phyloP scores from a whole-genome alignment of 202 grass and related monocot species.

The Zoysia matrella region DNA sequence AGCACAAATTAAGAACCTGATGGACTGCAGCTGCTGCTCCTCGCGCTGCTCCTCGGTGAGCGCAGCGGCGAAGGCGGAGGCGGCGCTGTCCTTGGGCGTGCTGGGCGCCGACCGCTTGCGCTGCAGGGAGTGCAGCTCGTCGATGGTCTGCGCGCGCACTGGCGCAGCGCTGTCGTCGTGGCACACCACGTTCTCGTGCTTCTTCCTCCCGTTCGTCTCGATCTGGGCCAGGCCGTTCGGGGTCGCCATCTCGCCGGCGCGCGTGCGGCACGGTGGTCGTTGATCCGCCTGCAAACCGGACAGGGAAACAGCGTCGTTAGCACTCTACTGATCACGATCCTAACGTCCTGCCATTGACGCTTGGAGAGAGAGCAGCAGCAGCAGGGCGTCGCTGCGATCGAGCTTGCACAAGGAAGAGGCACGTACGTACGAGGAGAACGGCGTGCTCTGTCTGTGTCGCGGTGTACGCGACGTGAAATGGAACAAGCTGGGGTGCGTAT shows the following conservation, averaged over 20 bases:
- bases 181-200: slow-evolving; percentile 82
- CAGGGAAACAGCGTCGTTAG: slow-evolving; percentile 33
- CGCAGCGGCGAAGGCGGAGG: slow-evolving; percentile 55
- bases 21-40: slow-evolving; percentile 88
- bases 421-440: background rate
- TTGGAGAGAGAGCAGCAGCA: background rate
- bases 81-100: slow-evolving; percentile 78
- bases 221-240: slow-evolving; percentile 53
- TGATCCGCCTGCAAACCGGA: background rate
- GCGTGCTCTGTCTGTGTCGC: background rate
- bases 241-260: background rate
- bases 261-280: too few relatives aligned
- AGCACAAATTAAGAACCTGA: slow-evolving; percentile 54
- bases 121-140: slow-evolving; percentile 99
- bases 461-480: slow-evolving; percentile 8
- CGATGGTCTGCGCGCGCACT: slow-evolving; percentile 93
- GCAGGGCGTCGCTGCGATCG: background rate
- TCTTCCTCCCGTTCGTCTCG: slow-evolving; percentile 60
- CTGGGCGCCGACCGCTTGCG: slow-evolving; percentile 88
- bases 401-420: background rate
- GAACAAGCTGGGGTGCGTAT: background rate
- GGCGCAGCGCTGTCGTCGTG: slow-evolving; percentile 86
- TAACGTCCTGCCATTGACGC: background rate
- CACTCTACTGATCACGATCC: background rate
- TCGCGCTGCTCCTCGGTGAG: slow-evolving; percentile 90